phyloP scores from a whole-genome alignment of 352 stramenopile genomes.

The Peronospora destructor region DNA sequence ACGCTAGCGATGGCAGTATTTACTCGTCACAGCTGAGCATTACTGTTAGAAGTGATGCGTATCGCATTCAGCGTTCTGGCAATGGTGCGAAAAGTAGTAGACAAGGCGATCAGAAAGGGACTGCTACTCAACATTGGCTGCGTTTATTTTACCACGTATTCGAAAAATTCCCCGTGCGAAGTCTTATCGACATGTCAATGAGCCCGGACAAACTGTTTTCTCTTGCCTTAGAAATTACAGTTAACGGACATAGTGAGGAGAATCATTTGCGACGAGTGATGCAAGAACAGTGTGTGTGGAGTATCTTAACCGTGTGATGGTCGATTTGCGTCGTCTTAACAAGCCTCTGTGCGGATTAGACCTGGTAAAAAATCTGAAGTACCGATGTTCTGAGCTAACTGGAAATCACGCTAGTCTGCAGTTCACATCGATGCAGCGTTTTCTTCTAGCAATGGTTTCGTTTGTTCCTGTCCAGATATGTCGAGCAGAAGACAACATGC shows the following conservation, averaged over 20 bases:
- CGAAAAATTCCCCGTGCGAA: constrained; percentile 51
- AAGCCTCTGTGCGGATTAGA: constrained; percentile 22
- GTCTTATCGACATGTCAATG: constrained; percentile 18
- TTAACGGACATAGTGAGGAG: background rate
- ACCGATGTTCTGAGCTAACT: background rate
- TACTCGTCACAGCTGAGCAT: constrained; percentile 20
- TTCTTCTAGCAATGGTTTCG: constrained; percentile 25
- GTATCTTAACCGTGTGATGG: constrained; percentile 41
- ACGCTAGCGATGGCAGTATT: constrained; percentile 7
- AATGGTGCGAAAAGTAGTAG: constrained; percentile 3
- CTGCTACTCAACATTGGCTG: constrained; percentile 17
- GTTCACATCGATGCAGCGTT: background rate
- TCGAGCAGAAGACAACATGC: constrained; percentile 47
- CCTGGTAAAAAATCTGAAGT: constrained; percentile 5
- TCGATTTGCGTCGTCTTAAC: constrained; percentile 34
- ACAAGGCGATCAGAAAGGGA: background rate
- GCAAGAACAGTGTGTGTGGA: background rate
- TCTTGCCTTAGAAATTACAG: constrained; percentile 13
- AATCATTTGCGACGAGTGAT: background rate
- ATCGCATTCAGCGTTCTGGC: constrained; percentile 34
- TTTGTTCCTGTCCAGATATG: constrained; percentile 73
- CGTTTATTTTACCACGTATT: constrained; percentile 45
- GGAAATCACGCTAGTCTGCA: background rate
- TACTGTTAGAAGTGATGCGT: constrained; percentile 48
- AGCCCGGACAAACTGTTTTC: constrained; percentile 2